Evolutionary conservation across 441 rosid species (phyloP), one percentile per base, ranked within the genome.

Genomic region (Cnidoscolus chayamansa): DNA sequence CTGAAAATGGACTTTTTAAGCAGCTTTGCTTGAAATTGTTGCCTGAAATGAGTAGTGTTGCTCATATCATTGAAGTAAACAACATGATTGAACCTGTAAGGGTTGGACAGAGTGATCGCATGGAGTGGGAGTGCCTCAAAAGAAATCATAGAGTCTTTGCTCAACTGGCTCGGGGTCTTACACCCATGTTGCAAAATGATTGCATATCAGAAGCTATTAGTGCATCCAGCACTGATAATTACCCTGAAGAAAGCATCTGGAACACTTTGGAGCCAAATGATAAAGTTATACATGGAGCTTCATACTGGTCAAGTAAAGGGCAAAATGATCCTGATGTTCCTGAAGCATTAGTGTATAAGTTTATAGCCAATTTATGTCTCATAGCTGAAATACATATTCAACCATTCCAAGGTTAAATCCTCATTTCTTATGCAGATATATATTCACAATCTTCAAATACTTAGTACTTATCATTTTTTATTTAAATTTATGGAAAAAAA

Each of bases 151-250:
- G 90, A 75, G 90, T 78, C 45, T 91, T 80, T 77, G 81, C 90
- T 51, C 84, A 83, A 51, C 68, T 93, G 74, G 80, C 82, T 71
- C 81, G 79, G 72, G 90, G 84, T 31, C 82, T 77, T 82, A 70
- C 71, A 63, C 74, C 84, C 1, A 71, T 78, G 61, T 58, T 76
- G 74, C 48, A 74, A 63, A 62, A 47, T 51, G 82, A 81, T 69
- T 90, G 93, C 82, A 85, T 90, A 43, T 74, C 70, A 59, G 87
- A 83, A 48, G 91, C 96, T 51, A 78, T 91, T 30, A 30, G 76
- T 60, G 97, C 97, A 40, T 93, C 98, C 20, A 93, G 96, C 79
- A 93, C 97, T 57, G 97, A 93, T 79, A 87, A 93, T 60, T 82
- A 75, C 78, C 96, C 94, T 0, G 89, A 77, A 50, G 97, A 93